Conservation (phyloP, 768 basidiomycete genomes). For the Nidularia sp. region DNA sequence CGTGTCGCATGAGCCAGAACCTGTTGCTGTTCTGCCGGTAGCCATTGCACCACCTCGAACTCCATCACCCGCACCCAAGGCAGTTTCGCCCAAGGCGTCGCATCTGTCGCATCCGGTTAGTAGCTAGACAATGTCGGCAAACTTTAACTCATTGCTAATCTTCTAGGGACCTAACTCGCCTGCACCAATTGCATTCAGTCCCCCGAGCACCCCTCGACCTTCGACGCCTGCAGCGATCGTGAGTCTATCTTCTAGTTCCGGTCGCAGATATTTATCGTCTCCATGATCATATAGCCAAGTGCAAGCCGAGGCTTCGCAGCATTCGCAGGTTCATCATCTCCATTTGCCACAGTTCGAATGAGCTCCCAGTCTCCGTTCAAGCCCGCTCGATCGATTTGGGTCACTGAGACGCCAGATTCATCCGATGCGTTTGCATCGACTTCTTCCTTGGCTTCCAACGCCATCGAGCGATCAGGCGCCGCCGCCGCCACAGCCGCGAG, state of each 20-base stretch:
- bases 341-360: constrained; percentile 18
- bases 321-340: constrained; percentile 27
- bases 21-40: constrained; percentile 3
- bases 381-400: constrained; percentile 18
- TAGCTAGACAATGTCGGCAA: neutral
- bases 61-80: constrained; percentile 14
- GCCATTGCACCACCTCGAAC: constrained; percentile 11
- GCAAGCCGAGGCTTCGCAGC: constrained; percentile 19
- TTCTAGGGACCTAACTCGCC: neutral
- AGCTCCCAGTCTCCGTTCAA: constrained; percentile 5
- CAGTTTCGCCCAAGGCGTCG: neutral
- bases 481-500: constrained; percentile 4
- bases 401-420: neutral
- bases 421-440: neutral
- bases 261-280: no score
- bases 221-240: neutral
- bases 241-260: no score
- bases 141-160: neutral
- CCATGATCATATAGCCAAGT: neutral
- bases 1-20: constrained; percentile 2
- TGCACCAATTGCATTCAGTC: neutral
- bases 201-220: neutral
- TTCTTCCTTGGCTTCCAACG: constrained; percentile 7
- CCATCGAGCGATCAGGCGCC: constrained; percentile 5
- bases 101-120: neutral